These are phyloP conservation scores for Eucalyptus erythrocorys DNA, from an alignment of 345 rosid species.

Conservation along the genomic window DNA sequence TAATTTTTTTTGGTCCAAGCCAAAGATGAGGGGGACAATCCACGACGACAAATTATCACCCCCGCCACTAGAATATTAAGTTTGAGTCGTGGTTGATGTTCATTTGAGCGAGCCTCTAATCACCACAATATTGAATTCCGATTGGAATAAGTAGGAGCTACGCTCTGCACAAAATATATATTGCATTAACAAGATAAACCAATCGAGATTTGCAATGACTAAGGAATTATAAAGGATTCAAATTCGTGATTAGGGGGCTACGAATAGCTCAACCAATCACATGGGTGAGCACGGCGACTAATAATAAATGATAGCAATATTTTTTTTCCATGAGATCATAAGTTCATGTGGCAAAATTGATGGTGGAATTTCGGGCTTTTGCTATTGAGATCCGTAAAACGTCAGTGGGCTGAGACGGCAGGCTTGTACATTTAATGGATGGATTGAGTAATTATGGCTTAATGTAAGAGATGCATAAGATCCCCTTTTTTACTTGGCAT, in stretches of 20 bases:
- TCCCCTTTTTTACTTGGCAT: not conserved
- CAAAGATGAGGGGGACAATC: not conserved
- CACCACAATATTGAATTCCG: accelerated
- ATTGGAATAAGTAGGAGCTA: accelerated
- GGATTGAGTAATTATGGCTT: not conserved
- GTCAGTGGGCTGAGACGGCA: not conserved
- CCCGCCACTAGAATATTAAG: not conserved
- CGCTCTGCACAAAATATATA: accelerated
- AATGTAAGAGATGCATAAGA: not conserved
- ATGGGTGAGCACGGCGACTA: accelerated
- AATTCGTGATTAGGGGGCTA: not conserved
- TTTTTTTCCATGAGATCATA: not conserved
- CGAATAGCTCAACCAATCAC: not conserved
- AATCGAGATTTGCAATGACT: not conserved
- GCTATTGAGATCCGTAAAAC: not conserved
- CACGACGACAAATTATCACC: not conserved
- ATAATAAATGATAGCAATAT: not conserved
- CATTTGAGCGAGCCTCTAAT: not conserved
- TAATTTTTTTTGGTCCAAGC: not conserved
- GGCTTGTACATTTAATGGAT: not conserved
- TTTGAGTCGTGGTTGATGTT: not conserved
- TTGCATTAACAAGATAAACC: not conserved
- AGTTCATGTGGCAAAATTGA: no score
- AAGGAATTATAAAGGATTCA: not conserved
- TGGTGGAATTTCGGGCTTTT: not conserved